phyloP scores from a whole-genome alignment of 2,329 filamentous ascomycete genomes.

The Colletotrichum kahawae region DNA sequence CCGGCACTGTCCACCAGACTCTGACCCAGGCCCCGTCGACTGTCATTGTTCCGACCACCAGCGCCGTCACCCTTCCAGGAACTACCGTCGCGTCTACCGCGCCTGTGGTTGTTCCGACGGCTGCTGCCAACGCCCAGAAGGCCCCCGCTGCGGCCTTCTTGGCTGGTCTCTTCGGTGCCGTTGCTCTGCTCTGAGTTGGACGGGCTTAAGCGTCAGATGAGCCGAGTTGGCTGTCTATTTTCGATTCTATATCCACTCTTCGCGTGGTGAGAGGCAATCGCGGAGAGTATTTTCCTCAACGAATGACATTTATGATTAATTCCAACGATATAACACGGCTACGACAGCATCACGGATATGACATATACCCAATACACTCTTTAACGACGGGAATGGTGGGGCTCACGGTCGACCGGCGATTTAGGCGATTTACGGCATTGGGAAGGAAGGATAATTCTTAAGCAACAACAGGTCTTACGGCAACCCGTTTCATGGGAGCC shows the following conservation, averaged over 20 bases:
- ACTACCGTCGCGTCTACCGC: constrained; percentile 27
- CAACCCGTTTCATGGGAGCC: not conserved
- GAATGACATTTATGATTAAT: not conserved
- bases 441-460: not conserved
- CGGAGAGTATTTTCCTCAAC: not conserved
- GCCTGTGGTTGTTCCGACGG: constrained; percentile 30
- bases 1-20: constrained; percentile 30
- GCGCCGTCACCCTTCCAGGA: constrained; percentile 28
- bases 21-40: constrained; percentile 30
- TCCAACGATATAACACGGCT: constrained; percentile 5
- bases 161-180: constrained; percentile 41
- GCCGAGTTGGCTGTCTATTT: not conserved
- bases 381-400: not conserved
- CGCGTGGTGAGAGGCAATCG: not conserved
- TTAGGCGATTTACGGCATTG: not conserved
- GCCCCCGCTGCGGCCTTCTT: constrained; percentile 40
- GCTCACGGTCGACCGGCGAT: not conserved
- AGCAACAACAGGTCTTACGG: not conserved
- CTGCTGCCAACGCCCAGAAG: constrained; percentile 34
- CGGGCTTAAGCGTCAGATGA: not conserved
- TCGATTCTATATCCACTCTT: not conserved
- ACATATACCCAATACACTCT: constrained; percentile 3
- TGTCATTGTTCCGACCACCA: constrained; percentile 33
- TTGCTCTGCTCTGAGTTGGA: constrained; percentile 38
- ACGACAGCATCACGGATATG: constrained; percentile 16